These are phyloP conservation scores for Phytophthora podocarpi DNA, from an alignment of 352 stramenopile species.

Conservation along the genomic window DNA sequence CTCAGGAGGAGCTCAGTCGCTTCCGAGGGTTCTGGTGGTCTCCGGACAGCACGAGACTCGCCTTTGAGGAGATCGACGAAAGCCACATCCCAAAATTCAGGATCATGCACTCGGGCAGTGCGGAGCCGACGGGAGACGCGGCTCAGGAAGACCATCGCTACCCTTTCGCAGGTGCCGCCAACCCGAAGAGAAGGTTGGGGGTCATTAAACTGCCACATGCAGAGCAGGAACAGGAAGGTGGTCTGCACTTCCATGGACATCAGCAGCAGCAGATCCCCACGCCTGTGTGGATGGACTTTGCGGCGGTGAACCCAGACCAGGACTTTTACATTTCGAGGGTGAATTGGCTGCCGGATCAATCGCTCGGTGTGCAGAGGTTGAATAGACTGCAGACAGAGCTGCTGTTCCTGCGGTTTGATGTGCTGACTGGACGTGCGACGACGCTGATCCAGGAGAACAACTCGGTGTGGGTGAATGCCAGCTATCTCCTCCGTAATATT, in stretches of 20 bases:
- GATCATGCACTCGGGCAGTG: conserved; percentile 94
- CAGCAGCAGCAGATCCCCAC: conserved; percentile 26
- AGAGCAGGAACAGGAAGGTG: conserved; percentile 5
- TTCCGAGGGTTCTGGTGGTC: conserved; percentile 98
- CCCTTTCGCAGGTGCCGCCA: conserved; percentile 94
- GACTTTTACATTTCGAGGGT: conserved; percentile 94
- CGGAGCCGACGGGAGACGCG: conserved; percentile 49
- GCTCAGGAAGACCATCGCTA: conserved; percentile 88
- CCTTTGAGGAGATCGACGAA: conserved; percentile 95
- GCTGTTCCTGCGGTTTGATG: conserved; percentile 83
- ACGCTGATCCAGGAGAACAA: conserved; percentile 91
- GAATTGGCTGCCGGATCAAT: conserved; percentile 94
- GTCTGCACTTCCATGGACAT: conserved; percentile 7
- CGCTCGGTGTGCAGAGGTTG: conserved; percentile 89
- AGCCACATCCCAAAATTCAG: conserved; percentile 92
- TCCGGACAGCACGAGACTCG: conserved; percentile 81
- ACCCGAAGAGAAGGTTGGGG: conserved; percentile 90
- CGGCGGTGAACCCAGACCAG: conserved; percentile 28
- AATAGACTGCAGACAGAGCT: conserved; percentile 84
- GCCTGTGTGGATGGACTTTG: conserved; percentile 84
- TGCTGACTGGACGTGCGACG: conserved; percentile 55
- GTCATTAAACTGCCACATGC: conserved; percentile 46
- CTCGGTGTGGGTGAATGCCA: conserved; percentile 95
- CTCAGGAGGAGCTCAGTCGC: conserved; percentile 97
- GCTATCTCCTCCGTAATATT: conserved; percentile 93